Evolutionary conservation across 1,284 basidiomycete species (phyloP), one percentile per base, ranked within the genome.

Genomic region (Tranzscheliella williamsii): DNA sequence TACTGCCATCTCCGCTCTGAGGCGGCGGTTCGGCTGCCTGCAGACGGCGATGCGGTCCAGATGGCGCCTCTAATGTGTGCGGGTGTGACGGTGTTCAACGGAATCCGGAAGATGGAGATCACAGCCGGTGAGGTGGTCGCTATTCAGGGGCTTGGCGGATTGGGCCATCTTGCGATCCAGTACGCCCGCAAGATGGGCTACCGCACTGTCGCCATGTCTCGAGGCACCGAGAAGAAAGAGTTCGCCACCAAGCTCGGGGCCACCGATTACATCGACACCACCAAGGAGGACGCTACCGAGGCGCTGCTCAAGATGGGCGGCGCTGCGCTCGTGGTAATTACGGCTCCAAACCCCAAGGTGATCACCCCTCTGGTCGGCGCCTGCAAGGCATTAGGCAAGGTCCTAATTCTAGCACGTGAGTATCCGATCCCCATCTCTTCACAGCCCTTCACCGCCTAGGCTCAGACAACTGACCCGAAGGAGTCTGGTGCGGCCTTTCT

Each of bases 51-150:
- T 22, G 76, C 79, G 2, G 78, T 73, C n/a, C 72, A 80, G 47
- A 72, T 76, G 17, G 80, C 79, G 5, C 80, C 81, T 13, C 61
- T 81, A 4, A 66, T 81, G 45, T 82, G 79, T 48, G 79, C 80
- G 8, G 80, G 80, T 27, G 55, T 75, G 13, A 76, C 79, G 4
- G 72, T 73, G 21, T 76, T 65, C 67, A 79, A 79, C 55, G 75
- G 76, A 4, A 70, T 81, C 21, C 72, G 80, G 23, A 65, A 78
- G 58, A 76, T 78, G 63, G 50, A 58, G 23, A 40, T 70, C 30
- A 52, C 54, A 29, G 54, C 72, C 2, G 74, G 72, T 9, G 75
- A 79, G 41, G 58, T 79, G 12, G 79, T 80, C 4, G 78, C 72
- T 5, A 68, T 81, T 5, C 78, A 80, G 40, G 80, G 80, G 22